phyloP scores from a whole-genome alignment of 108 stramenopile species.

The Bacterosira constricta region DNA sequence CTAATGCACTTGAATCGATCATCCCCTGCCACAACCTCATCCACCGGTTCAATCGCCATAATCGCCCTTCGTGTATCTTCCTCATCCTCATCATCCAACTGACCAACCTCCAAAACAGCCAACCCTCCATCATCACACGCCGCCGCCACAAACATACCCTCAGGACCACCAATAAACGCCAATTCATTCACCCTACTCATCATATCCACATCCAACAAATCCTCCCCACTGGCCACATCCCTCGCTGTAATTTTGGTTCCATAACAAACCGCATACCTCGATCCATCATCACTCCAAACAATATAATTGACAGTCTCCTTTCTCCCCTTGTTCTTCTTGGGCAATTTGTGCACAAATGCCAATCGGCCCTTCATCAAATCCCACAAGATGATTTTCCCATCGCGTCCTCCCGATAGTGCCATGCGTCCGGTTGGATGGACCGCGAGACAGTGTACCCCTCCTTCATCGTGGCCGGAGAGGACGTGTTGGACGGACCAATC shows the following conservation, averaged over 20 bases:
- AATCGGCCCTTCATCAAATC: constrained; percentile 88
- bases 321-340: constrained; percentile 29
- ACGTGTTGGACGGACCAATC: constrained; percentile 88
- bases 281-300: constrained; percentile 73
- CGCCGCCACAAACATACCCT: constrained; percentile 78
- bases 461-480: constrained; percentile 75
- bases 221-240: constrained; percentile 79
- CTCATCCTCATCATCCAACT: constrained; percentile 35
- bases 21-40: constrained; percentile 73
- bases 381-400: constrained; percentile 87
- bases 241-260: constrained; percentile 76
- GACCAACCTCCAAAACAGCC: constrained; percentile 75
- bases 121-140: constrained; percentile 93
- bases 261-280: constrained; percentile 72
- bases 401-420: constrained; percentile 79
- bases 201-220: constrained; percentile 79
- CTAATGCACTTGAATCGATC: constrained; percentile 88
- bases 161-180: constrained; percentile 64
- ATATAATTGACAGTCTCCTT: constrained; percentile 60
- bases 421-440: constrained; percentile 86
- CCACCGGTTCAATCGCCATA: constrained; percentile 92
- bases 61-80: constrained; percentile 70
- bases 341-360: constrained; percentile 72
- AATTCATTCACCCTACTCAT: constrained; percentile 76
- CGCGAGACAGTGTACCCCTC: constrained; percentile 68